Percentiles rank a stretch among this genome's conserved stretches.
Conservation (phyloP, 352 stramenopile species). For the Pythium insidiosum region DNA sequence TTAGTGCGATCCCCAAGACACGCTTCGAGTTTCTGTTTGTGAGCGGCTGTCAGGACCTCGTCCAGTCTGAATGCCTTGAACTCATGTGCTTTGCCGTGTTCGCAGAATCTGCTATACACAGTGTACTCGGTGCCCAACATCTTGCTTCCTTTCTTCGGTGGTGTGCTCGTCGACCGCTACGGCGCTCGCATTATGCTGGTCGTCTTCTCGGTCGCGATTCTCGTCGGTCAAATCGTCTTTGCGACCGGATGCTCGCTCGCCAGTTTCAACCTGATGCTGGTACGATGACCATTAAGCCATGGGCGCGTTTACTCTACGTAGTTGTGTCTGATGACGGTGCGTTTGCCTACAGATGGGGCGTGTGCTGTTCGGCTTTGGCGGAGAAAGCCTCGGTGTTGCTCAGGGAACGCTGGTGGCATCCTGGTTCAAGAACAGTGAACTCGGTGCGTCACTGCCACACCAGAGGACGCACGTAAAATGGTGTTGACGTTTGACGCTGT, state of each 20-base stretch:
- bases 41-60: too few relatives aligned
- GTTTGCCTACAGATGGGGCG: conserved; percentile 80
- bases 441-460: conserved; percentile 24
- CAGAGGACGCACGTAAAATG: too few relatives aligned
- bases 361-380: conserved; percentile 89
- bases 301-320: not conserved
- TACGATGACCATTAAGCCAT: too few relatives aligned
- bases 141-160: conserved; percentile 90
- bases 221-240: conserved; percentile 84
- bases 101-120: conserved; percentile 90
- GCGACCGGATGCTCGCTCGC: conserved; percentile 74
- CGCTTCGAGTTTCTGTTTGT: conserved; percentile 83
- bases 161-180: conserved; percentile 86
- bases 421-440: conserved; percentile 91
- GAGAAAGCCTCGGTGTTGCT: conserved; percentile 87
- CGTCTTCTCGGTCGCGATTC: conserved; percentile 78
- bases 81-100: not conserved
- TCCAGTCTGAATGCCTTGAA: not conserved
- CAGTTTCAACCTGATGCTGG: conserved; percentile 76
- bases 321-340: conserved; percentile 21
- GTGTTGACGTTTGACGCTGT: too few relatives aligned
- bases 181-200: conserved; percentile 81
- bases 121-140: conserved; percentile 92
- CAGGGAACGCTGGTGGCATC: conserved; percentile 85
- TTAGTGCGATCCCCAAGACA: conserved; percentile 58